Evolutionary conservation across 495 filamentous ascomycete species (phyloP).

Genomic region (Penicillium goetzii): DNA sequence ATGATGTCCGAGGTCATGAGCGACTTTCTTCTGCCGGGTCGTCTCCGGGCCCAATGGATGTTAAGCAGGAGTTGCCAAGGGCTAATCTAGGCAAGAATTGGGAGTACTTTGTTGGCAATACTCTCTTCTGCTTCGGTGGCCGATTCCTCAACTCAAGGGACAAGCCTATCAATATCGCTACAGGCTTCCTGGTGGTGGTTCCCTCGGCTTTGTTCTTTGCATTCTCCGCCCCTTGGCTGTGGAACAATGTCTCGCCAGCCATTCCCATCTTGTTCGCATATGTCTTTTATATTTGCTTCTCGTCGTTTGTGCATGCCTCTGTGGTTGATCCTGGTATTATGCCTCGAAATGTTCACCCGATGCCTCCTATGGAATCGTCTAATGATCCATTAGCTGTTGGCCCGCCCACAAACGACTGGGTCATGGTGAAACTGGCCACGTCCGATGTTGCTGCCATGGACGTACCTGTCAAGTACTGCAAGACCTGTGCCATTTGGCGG

Average conservation of each 20-base stretch:
- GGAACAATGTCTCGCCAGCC: slow-evolving; percentile 87
- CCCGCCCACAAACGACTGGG: slow-evolving; percentile 88
- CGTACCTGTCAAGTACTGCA: slow-evolving; percentile 96
- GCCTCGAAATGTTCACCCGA: slow-evolving; percentile 78
- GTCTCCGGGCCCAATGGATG: slow-evolving; percentile 59
- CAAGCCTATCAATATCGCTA: slow-evolving; percentile 89
- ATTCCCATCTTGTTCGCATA: slow-evolving; percentile 92
- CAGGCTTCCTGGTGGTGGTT: slow-evolving; percentile 74
- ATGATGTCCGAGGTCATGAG: slow-evolving; percentile 67
- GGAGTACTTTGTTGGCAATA: slow-evolving; percentile 92
- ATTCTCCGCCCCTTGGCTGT: slow-evolving; percentile 89
- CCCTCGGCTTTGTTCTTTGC: slow-evolving; percentile 81
- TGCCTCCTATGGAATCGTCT: slow-evolving; percentile 57
- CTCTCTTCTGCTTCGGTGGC: slow-evolving; percentile 82
- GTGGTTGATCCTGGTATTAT: slow-evolving; percentile 89
- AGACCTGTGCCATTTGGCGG: slow-evolving; percentile 94
- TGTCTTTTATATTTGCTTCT: slow-evolving; percentile 84
- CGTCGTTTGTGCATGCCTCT: slow-evolving; percentile 91
- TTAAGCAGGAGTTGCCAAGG: slow-evolving; percentile 35
- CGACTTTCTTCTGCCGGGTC: slow-evolving; percentile 77
- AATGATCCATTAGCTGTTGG: slow-evolving; percentile 79
- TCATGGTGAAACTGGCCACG: slow-evolving; percentile 77
- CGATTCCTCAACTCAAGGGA: slow-evolving; percentile 86
- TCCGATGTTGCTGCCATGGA: slow-evolving; percentile 84
- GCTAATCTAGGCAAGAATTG: slow-evolving; percentile 70